Percentiles rank a stretch among this genome's conserved stretches.
phyloP scores from a whole-genome alignment of 768 basidiomycete genomes.

The Kwoniella sp. region DNA sequence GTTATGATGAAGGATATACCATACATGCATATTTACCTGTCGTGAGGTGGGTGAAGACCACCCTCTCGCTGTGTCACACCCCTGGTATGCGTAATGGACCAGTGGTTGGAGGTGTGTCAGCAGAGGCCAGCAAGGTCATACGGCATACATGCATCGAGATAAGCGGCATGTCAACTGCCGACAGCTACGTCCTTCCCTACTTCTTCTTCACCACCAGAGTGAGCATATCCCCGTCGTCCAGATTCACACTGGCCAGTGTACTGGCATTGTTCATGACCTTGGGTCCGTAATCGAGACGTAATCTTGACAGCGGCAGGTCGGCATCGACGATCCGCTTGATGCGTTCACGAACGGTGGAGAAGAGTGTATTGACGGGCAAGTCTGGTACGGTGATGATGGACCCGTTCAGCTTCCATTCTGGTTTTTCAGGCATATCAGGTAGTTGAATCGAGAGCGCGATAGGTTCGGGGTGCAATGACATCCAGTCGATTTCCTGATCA shows the following conservation, averaged over 20 bases:
- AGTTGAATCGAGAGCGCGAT: constrained; percentile 80
- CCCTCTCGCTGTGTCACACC: no score
- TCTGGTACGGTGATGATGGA: constrained; percentile 71
- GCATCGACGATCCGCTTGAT: constrained; percentile 74
- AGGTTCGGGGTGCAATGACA: constrained; percentile 83
- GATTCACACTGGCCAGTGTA: constrained; percentile 78
- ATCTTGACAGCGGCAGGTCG: constrained; percentile 70
- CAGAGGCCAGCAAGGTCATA: no score
- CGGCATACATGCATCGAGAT: no score
- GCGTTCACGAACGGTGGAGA: constrained; percentile 85
- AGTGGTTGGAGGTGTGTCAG: no score
- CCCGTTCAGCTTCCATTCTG: constrained; percentile 91
- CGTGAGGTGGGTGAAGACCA: no score
- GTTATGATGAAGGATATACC: no score
- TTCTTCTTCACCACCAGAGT: constrained; percentile 71
- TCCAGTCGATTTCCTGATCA: constrained; percentile 63
- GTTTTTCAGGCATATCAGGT: constrained; percentile 72
- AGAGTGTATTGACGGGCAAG: constrained; percentile 73
- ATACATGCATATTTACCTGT: neutral
- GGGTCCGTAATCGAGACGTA: constrained; percentile 70
- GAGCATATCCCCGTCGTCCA: constrained; percentile 84
- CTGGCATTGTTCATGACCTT: constrained; percentile 84
- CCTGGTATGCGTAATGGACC: no score
- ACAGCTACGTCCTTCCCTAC: no score
- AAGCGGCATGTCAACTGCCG: no score